Evolutionary conservation across 2,329 filamentous ascomycete species (phyloP).

Genomic region (Zelopaecilomyces penicillatus): DNA sequence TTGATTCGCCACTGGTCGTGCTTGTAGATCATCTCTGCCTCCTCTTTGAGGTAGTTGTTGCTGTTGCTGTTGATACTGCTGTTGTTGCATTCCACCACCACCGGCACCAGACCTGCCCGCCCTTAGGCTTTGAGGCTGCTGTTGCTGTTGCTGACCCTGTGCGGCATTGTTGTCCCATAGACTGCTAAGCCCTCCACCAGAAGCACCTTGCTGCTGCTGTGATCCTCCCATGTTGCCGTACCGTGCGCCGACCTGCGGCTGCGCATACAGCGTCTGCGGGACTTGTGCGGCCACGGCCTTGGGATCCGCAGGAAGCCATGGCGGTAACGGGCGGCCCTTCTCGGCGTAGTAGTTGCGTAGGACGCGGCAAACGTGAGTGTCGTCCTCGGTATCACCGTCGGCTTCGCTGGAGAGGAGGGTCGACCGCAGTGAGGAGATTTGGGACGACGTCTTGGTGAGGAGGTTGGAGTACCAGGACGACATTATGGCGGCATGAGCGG

Average conservation of each 20-base stretch:
- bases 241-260: constrained; percentile 43
- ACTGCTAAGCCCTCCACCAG: constrained; percentile 39
- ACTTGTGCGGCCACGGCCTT: constrained; percentile 52
- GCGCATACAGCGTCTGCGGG: constrained; percentile 43
- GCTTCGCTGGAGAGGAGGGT: constrained; percentile 59
- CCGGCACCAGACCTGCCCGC: constrained; percentile 30
- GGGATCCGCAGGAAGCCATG: constrained; percentile 87
- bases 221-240: constrained; percentile 32
- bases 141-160: constrained; percentile 23
- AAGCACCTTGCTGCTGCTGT: constrained; percentile 16
- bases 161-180: constrained; percentile 46
- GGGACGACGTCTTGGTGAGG: constrained; percentile 55
- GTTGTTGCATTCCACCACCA: constrained; percentile 2
- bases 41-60: constrained; percentile 1
- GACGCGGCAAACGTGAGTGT: constrained; percentile 89
- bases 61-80: neutral
- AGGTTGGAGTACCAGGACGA: constrained; percentile 75
- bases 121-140: constrained; percentile 35
- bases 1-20: constrained; percentile 63
- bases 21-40: constrained; percentile 30
- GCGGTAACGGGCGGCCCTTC: constrained; percentile 70
- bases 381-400: constrained; percentile 73
- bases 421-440: constrained; percentile 57
- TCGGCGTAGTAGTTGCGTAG: constrained; percentile 89
- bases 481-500: constrained; percentile 39